Conservation (phyloP, 1,284 basidiomycete genomes). For the Irpex sp. region DNA sequence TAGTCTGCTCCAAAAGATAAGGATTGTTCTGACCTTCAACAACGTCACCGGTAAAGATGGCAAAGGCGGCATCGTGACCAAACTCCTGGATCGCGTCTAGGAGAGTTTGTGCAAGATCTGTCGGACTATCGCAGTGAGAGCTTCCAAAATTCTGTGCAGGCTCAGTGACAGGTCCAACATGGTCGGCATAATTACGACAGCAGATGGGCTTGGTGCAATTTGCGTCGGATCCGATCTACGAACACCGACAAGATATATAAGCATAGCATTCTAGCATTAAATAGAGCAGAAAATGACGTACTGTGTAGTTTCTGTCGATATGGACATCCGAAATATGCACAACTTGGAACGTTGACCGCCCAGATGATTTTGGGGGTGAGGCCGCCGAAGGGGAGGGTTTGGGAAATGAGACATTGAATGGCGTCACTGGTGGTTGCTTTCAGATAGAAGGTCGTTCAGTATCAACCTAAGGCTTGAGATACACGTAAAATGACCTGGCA, state of each 20-base stretch:
- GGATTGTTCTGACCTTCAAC: slow-evolving; percentile 42
- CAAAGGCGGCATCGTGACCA: slow-evolving; percentile 39
- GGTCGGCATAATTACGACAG: slow-evolving; percentile 46
- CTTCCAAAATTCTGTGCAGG: slow-evolving; percentile 46
- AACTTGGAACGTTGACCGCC: slow-evolving; percentile 44
- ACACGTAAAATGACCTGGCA: slow-evolving; percentile 26
- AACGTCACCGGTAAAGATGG: slow-evolving; percentile 61
- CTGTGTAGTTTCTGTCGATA: slow-evolving; percentile 48
- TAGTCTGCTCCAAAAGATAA: not conserved
- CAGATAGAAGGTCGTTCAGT: not conserved
- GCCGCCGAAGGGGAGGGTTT: slow-evolving; percentile 34
- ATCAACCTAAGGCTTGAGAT: not conserved
- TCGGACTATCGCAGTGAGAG: slow-evolving; percentile 47
- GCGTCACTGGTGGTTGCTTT: slow-evolving; percentile 33
- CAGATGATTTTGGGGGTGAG: slow-evolving; percentile 32
- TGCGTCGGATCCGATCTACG: slow-evolving; percentile 44
- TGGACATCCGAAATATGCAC: slow-evolving; percentile 54
- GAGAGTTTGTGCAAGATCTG: slow-evolving; percentile 47
- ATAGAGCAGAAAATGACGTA: slow-evolving; percentile 19
- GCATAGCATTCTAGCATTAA: not conserved
- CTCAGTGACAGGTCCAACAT: slow-evolving; percentile 30
- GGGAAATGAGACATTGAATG: slow-evolving; percentile 42
- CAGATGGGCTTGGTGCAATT: slow-evolving; percentile 58
- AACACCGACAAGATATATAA: not conserved
- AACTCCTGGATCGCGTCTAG: slow-evolving; percentile 36